phyloP scores from a whole-genome alignment of 1,139 yeast species.

The Suhomyces bokatorum region DNA sequence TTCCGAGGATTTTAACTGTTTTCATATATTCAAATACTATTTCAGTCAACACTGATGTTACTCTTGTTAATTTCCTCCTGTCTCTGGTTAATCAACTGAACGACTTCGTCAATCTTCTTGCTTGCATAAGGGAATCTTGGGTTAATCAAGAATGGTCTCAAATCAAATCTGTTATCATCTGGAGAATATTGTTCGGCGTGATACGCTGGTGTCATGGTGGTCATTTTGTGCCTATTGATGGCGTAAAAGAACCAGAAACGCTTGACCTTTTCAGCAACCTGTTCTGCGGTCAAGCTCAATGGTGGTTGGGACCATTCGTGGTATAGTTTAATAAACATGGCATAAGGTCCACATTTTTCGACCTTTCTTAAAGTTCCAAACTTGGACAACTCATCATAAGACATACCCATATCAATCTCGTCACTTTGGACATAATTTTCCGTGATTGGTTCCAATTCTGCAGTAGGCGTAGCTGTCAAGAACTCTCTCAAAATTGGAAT shows the following conservation, averaged over 20 bases:
- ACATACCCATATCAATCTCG: conserved; percentile 97
- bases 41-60: conserved; percentile 17
- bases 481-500: conserved; percentile 78
- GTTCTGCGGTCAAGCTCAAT: conserved; percentile 65
- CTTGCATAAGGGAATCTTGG: conserved; percentile 93
- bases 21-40: background rate
- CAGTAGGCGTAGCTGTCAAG: conserved; percentile 91
- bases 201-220: conserved; percentile 92
- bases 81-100: conserved; percentile 49
- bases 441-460: conserved; percentile 96
- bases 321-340: conserved; percentile 84
- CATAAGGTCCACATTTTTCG: conserved; percentile 93
- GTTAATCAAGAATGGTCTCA: conserved; percentile 88
- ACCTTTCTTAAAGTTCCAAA: conserved; percentile 93
- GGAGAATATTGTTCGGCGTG: conserved; percentile 98
- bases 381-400: conserved; percentile 86
- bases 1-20: too few relatives aligned
- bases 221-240: conserved; percentile 93
- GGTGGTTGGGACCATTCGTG: conserved; percentile 89
- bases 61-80: conserved; percentile 27
- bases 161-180: conserved; percentile 93
- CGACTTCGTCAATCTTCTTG: conserved; percentile 79
- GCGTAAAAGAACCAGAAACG: conserved; percentile 91
- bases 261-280: conserved; percentile 90
- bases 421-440: conserved; percentile 90